phyloP scores from a whole-genome alignment of 257 asterid species.

The Forsythia suspensa region DNA sequence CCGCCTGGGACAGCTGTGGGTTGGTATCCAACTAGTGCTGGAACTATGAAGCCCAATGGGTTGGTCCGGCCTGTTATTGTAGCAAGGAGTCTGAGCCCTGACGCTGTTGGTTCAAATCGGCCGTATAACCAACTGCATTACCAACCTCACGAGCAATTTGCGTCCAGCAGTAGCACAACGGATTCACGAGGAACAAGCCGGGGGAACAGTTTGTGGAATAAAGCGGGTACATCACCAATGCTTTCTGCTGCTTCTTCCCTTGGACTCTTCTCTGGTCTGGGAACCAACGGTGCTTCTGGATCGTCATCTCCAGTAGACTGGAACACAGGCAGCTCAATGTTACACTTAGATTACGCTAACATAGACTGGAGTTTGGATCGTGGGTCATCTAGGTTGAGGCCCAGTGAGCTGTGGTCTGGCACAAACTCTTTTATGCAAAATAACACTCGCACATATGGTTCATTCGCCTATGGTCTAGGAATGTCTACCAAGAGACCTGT shows the following conservation, averaged over 20 bases:
- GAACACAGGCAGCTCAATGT: conserved; percentile 46
- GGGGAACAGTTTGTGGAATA: conserved; percentile 39
- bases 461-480: conserved; percentile 43
- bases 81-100: conserved; percentile 37
- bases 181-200: conserved; percentile 36
- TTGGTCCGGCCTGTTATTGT: conserved; percentile 39
- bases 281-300: conserved; percentile 44
- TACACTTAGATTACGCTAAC: conserved; percentile 54
- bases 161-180: conserved; percentile 35
- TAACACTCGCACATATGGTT: conserved; percentile 32
- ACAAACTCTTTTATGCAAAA: conserved; percentile 31
- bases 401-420: background rate
- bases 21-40: conserved; percentile 41
- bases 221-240: conserved; percentile 39
- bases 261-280: conserved; percentile 59
- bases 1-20: conserved; percentile 44
- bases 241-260: conserved; percentile 59
- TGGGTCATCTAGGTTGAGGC: conserved; percentile 17
- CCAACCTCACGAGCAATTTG: conserved; percentile 48
- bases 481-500: conserved; percentile 37
- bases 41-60: conserved; percentile 39
- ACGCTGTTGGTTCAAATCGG: conserved; percentile 32
- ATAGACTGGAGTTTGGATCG: conserved; percentile 78
- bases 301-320: conserved; percentile 55
- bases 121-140: conserved; percentile 44